phyloP scores from a whole-genome alignment of 129 eudicot genomes.

The Helichrysum umbraculigerum region DNA sequence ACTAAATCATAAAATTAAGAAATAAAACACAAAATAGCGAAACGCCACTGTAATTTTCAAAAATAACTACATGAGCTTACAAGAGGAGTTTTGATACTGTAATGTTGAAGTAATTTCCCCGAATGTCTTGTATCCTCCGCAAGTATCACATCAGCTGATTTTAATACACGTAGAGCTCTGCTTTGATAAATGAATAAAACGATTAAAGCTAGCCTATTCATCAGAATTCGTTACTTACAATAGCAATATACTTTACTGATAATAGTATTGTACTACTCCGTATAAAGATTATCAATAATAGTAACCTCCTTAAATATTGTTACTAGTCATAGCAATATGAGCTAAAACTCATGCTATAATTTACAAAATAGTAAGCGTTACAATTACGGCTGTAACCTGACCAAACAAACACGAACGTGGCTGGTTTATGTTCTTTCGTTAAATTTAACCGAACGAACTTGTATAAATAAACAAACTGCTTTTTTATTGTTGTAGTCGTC shows the following conservation, averaged over 20 bases:
- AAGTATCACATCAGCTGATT: conserved; percentile 88
- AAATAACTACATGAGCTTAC: conserved; percentile 38
- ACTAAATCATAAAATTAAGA: conserved; percentile 51
- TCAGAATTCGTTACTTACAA: not conserved
- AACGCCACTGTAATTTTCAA: not conserved
- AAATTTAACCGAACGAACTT: too few relatives aligned
- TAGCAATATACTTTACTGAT: not conserved
- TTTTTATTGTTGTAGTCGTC: too few relatives aligned
- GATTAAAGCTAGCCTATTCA: not conserved
- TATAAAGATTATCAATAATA: too few relatives aligned
- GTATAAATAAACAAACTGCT: too few relatives aligned
- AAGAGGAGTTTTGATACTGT: conserved; percentile 78
- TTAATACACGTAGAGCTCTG: conserved; percentile 83
- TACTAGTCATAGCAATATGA: too few relatives aligned
- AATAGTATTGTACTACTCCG: too few relatives aligned
- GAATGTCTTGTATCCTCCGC: conserved; percentile 97
- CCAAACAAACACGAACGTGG: too few relatives aligned
- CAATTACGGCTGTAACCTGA: too few relatives aligned
- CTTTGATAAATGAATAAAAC: conserved; percentile 1
- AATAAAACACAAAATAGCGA: not conserved
- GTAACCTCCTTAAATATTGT: too few relatives aligned
- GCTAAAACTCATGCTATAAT: too few relatives aligned
- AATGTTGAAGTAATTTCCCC: conserved; percentile 81
- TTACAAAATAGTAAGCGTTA: too few relatives aligned
- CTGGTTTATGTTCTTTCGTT: too few relatives aligned